phyloP scores from a whole-genome alignment of 2,329 filamentous ascomycete species.

The Ophiostoma montium region DNA sequence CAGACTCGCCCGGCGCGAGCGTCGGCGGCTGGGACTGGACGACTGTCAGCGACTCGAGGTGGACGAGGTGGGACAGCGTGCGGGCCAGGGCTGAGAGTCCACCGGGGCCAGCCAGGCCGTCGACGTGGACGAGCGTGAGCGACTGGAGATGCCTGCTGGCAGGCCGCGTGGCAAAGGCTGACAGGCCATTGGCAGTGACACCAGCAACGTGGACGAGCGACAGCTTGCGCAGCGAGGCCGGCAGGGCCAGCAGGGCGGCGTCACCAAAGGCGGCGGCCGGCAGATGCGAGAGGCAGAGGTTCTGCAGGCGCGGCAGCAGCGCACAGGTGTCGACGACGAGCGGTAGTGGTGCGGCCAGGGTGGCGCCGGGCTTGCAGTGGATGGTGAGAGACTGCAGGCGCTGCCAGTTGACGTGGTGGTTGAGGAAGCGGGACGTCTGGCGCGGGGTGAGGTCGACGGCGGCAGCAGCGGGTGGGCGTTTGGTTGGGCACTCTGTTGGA shows the following conservation, averaged over 20 bases:
- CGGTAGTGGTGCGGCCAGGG: constrained; percentile 32
- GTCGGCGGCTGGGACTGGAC: constrained; percentile 40
- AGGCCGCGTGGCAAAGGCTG: constrained; percentile 36
- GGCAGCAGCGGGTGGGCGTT: no score
- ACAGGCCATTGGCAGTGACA: constrained; percentile 41
- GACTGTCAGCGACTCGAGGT: constrained; percentile 31
- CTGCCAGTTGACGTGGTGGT: constrained; percentile 39
- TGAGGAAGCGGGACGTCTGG: constrained; percentile 20
- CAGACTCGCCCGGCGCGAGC: constrained; percentile 39
- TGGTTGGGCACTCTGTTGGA: no score
- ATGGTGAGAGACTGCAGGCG: constrained; percentile 42
- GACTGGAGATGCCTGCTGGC: constrained; percentile 28
- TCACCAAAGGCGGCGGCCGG: constrained; percentile 44
- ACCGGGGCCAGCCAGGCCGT: constrained; percentile 25
- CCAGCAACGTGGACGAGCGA: constrained; percentile 42
- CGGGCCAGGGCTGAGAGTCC: constrained; percentile 43
- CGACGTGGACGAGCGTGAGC: constrained; percentile 41
- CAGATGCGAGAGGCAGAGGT: constrained; percentile 45
- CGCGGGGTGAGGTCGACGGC: constrained; percentile 26
- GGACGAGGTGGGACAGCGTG: constrained; percentile 40
- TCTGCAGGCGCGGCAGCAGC: constrained; percentile 38
- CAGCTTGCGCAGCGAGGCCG: constrained; percentile 35
- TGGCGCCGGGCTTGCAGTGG: constrained; percentile 42
- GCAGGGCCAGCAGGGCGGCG: constrained; percentile 37
- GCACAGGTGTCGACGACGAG: constrained; percentile 29